phyloP scores from a whole-genome alignment of 2,329 filamentous ascomycete species.

The Colletotrichum plurivorum region DNA sequence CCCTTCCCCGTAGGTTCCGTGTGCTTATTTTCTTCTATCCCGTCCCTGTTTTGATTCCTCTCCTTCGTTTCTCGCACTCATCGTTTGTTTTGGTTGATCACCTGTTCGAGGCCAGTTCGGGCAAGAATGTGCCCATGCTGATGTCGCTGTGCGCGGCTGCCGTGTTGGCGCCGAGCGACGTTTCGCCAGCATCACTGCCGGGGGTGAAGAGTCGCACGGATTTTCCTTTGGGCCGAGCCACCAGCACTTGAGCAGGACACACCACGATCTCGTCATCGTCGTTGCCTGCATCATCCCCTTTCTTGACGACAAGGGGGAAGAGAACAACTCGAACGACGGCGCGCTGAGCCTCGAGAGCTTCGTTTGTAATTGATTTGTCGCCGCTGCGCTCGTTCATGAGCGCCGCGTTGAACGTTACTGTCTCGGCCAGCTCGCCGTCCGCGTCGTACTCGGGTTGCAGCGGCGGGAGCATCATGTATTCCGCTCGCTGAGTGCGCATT shows the following conservation, averaged over 20 bases:
- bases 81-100: slow-evolving; percentile 16
- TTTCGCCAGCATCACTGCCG: slow-evolving; percentile 67
- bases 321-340: slow-evolving; percentile 91
- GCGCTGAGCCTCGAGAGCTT: slow-evolving; percentile 82
- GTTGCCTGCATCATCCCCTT: slow-evolving; percentile 87
- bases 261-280: slow-evolving; percentile 97
- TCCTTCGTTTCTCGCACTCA: background rate
- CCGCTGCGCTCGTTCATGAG: slow-evolving; percentile 95
- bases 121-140: slow-evolving; percentile 49
- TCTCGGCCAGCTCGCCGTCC: slow-evolving; percentile 89
- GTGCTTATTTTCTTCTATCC: background rate
- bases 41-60: slow-evolving; percentile 2
- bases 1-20: background rate
- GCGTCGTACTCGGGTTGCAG: slow-evolving; percentile 95
- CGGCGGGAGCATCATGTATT: slow-evolving; percentile 98
- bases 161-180: slow-evolving; percentile 53
- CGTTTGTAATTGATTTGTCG: slow-evolving; percentile 72
- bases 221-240: slow-evolving; percentile 69
- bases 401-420: slow-evolving; percentile 91
- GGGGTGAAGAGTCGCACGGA: slow-evolving; percentile 58
- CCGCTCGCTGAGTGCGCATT: slow-evolving; percentile 96
- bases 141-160: slow-evolving; percentile 51
- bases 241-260: slow-evolving; percentile 92
- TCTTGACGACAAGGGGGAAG: slow-evolving; percentile 97
- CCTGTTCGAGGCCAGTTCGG: slow-evolving; percentile 45